Evolutionary conservation across 2,329 filamentous ascomycete genomes (phyloP).

Genomic region (Rugonectria rugulosa): DNA sequence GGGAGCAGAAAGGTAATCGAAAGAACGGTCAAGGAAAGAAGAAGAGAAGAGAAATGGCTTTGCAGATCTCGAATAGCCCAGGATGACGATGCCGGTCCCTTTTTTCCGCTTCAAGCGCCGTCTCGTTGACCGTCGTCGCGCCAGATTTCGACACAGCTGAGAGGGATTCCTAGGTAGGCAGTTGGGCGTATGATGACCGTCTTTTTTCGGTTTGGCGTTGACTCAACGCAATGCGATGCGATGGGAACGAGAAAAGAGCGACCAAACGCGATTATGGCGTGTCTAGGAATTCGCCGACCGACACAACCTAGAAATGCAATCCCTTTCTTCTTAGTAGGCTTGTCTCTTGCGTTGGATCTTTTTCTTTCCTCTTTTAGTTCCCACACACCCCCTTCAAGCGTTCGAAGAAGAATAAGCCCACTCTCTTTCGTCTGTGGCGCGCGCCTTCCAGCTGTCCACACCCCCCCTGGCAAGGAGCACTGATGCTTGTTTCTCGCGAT

Average conservation of each 20-base stretch:
- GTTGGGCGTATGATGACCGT: neutral
- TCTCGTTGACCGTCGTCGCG: neutral
- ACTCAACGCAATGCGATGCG: slow-evolving; percentile 23
- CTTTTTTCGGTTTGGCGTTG: slow-evolving; percentile 25
- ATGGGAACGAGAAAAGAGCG: slow-evolving; percentile 14
- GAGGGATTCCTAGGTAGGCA: neutral
- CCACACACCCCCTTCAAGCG: slow-evolving; percentile 26
- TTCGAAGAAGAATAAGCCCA: slow-evolving; percentile 37
- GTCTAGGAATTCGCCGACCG: slow-evolving; percentile 29
- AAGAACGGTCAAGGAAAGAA: slow-evolving; percentile 1
- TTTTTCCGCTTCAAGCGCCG: slow-evolving; percentile 19
- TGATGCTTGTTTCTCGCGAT: slow-evolving; percentile 10
- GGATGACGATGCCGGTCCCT: neutral
- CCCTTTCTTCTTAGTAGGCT: neutral
- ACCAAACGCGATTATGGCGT: too few relatives aligned
- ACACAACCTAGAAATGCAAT: slow-evolving; percentile 17
- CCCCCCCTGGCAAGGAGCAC: slow-evolving; percentile 30
- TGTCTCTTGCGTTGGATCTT: too few relatives aligned
- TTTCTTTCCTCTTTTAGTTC: slow-evolving; percentile 16
- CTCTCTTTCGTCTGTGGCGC: slow-evolving; percentile 19
- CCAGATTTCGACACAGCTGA: neutral
- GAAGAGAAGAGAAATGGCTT: slow-evolving; percentile 1
- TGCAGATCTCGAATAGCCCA: slow-evolving; percentile 5
- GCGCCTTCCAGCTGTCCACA: neutral
- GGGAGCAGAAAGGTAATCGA: neutral